phyloP scores from a whole-genome alignment of 1,284 basidiomycete species.

The Malassezia furfur region DNA sequence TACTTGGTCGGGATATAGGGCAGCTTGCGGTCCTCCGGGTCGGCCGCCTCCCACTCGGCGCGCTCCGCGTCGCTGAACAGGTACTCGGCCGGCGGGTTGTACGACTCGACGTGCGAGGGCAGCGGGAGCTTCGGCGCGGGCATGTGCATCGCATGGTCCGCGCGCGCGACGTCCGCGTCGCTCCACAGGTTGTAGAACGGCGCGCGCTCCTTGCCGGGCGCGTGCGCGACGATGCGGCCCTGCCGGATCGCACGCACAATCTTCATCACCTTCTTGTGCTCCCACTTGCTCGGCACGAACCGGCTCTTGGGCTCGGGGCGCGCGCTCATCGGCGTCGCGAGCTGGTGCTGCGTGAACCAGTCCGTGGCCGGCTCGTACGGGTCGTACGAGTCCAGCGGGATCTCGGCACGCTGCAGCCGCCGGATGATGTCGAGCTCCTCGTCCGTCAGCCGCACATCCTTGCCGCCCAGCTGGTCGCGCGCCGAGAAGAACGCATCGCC shows the following conservation, averaged over 20 bases:
- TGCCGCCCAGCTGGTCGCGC: conserved; percentile 77
- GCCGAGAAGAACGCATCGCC: conserved; percentile 85
- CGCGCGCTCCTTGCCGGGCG: conserved; percentile 63
- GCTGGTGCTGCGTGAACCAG: conserved; percentile 95
- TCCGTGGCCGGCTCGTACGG: conserved; percentile 83
- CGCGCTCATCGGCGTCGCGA: conserved; percentile 79
- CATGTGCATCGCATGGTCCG: conserved; percentile 60
- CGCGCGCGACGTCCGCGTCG: conserved; percentile 49
- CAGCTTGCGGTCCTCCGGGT: conserved; percentile 81
- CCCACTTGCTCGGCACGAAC: conserved; percentile 98
- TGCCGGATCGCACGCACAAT: conserved; percentile 95
- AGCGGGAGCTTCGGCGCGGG: conserved; percentile 85
- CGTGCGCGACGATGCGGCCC: conserved; percentile 82
- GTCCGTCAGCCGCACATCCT: conserved; percentile 73
- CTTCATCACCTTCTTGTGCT: conserved; percentile 99
- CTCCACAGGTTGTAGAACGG: conserved; percentile 87
- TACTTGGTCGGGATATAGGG: conserved; percentile 85
- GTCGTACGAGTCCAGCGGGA: conserved; percentile 71
- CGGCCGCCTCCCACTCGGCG: conserved; percentile 71
- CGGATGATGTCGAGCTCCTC: conserved; percentile 94
- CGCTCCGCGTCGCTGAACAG: conserved; percentile 79
- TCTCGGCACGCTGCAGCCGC: conserved; percentile 76
- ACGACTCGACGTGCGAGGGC: conserved; percentile 86
- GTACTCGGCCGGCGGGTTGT: conserved; percentile 97
- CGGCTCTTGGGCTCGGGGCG: conserved; percentile 91